Evolutionary conservation across 345 rosid species (phyloP).

Genomic region (Linum tenue): DNA sequence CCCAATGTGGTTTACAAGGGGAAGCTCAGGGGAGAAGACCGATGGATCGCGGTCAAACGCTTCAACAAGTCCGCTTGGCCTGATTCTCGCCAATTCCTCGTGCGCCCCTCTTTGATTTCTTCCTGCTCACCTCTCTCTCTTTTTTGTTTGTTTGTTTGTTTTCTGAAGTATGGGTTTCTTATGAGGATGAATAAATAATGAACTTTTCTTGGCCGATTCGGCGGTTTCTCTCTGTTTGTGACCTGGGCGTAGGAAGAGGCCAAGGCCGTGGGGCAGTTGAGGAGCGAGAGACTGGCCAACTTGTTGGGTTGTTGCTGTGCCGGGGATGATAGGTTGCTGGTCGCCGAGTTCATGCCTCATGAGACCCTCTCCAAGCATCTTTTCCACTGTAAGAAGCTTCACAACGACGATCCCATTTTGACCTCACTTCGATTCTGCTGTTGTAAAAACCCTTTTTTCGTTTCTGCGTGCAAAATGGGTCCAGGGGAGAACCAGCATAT

Average conservation of each 20-base stretch:
- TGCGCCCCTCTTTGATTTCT: slow-evolving; percentile 21
- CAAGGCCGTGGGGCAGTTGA: slow-evolving; percentile 60
- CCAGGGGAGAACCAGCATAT: slow-evolving; percentile 95
- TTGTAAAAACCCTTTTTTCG: neutral
- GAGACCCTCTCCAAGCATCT: slow-evolving; percentile 86
- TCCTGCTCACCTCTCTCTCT: neutral
- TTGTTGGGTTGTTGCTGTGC: slow-evolving; percentile 76
- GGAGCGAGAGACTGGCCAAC: slow-evolving; percentile 60
- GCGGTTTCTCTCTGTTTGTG: slow-evolving; percentile 20
- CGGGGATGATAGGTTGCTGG: slow-evolving; percentile 74
- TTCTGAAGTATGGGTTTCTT: neutral
- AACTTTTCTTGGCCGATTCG: no score
- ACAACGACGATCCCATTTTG: neutral
- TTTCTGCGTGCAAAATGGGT: slow-evolving; percentile 10
- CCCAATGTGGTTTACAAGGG: slow-evolving; percentile 90
- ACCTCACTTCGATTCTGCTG: neutral
- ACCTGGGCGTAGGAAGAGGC: slow-evolving; percentile 65
- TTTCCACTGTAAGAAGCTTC: slow-evolving; percentile 57
- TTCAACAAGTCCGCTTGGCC: slow-evolving; percentile 89
- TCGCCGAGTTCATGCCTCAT: slow-evolving; percentile 78
- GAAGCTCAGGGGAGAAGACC: slow-evolving; percentile 53
- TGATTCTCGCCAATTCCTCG: slow-evolving; percentile 90
- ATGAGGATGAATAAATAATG: neutral
- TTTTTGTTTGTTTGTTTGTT: neutral
- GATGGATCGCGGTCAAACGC: slow-evolving; percentile 79